These are phyloP conservation scores for Cryptomeria japonica DNA, from an alignment of 75 land plant genomes.

Conservation along the genomic window DNA sequence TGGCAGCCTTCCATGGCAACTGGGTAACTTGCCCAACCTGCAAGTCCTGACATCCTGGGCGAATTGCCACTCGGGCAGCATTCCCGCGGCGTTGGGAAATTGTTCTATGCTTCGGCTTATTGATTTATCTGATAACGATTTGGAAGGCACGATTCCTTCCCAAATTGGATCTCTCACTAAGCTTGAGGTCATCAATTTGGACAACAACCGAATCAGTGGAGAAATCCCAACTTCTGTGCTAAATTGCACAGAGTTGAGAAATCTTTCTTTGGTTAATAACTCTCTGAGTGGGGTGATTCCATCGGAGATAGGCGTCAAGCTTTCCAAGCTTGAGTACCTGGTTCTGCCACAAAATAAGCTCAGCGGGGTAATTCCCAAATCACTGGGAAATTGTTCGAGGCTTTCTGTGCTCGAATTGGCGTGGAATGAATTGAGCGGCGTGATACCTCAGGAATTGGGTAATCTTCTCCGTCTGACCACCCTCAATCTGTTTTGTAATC, in stretches of 20 bases:
- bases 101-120: slow-evolving; percentile 10
- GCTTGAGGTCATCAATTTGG: neutral
- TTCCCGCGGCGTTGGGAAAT: slow-evolving; percentile 15
- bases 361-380: neutral
- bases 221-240: neutral
- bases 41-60: slow-evolving; percentile 12
- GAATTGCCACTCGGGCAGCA: slow-evolving; percentile 17
- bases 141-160: slow-evolving; percentile 25
- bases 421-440: slow-evolving; percentile 19
- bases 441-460: slow-evolving; percentile 25
- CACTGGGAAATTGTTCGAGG: slow-evolving; percentile 17
- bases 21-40: slow-evolving; percentile 37
- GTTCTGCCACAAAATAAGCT: neutral
- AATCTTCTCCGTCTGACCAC: neutral
- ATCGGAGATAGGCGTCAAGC: neutral
- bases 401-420: slow-evolving; percentile 1
- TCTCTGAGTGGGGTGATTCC: neutral
- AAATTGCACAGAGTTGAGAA: neutral
- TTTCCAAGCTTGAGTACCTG: neutral
- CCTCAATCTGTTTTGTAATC: neutral
- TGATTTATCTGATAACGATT: slow-evolving; percentile 23
- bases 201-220: neutral
- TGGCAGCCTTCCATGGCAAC: slow-evolving; percentile 41
- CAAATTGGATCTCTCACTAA: neutral
- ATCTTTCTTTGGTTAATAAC: neutral